Evolutionary conservation across 148 eudicot species (phyloP), one percentile per base, ranked within the genome.

Genomic region (Silene latifolia): DNA sequence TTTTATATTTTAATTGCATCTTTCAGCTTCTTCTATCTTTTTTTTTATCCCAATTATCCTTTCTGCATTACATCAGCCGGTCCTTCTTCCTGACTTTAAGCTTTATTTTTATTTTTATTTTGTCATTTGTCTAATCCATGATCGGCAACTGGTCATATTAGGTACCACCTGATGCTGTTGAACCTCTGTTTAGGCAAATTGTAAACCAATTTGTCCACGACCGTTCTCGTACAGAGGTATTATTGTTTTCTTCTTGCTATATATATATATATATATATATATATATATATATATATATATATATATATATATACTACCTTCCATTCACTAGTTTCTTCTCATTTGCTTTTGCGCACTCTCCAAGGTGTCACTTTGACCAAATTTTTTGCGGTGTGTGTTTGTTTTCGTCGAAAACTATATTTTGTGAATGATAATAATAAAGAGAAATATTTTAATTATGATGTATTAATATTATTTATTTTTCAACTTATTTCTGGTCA

Each of bases 151-250:
- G 76, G 35, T 42, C 35, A 69, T 76, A 78, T 75, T 76, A 95
- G 99, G 96, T 95, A 69, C 99, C 99, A 4, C 99, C 99, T 62
- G 95, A 92, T 83, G 92, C 93, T 44, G 97, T 95, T 68, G 96
- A 95, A 82, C 93, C 99, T 72, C 82, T 95, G 44, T 95, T 95
- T 72, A 95, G 71, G 82, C 97, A 95, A 83, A 78, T 95, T 75
- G 99, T 95, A 39, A 92, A 92, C 76, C 96, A 95, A 70, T 95
- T 95, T 86, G 97, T 95, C 48, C 89, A 92, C 80, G 99, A 95
- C 63, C 87, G 88, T 48, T 95, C 99, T 15, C 97, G 99, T 25
- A 83, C 96, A 54, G 99, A 95, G 99, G 99, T 95, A 86, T 57
- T 29, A 63, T 75, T 79, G 23, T 66, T 70, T 35, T 57, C 23